Evolutionary conservation across 2,329 filamentous ascomycete genomes (phyloP).

Genomic region (Penicillium vulpinum): DNA sequence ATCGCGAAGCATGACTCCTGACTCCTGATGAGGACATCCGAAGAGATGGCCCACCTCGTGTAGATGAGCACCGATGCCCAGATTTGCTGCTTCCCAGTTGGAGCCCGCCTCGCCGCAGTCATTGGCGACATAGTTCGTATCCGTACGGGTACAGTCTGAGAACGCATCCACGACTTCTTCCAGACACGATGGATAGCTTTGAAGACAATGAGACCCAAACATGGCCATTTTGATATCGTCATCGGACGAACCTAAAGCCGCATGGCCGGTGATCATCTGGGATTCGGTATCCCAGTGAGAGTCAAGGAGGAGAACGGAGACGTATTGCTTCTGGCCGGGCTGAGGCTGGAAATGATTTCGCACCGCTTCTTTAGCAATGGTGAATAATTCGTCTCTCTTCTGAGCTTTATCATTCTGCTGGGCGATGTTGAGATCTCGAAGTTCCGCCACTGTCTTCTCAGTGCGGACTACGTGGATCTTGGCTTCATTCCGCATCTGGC

Average conservation of each 20-base stretch:
- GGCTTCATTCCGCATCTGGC: constrained; percentile 83
- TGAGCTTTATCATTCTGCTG: constrained; percentile 73
- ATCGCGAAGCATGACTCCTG: constrained; percentile 87
- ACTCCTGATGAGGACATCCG: constrained; percentile 85
- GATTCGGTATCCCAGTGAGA: constrained; percentile 77
- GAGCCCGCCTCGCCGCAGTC: constrained; percentile 84
- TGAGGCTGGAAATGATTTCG: constrained; percentile 72
- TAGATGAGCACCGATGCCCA: constrained; percentile 88
- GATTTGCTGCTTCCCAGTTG: constrained; percentile 92
- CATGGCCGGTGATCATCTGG: constrained; percentile 74
- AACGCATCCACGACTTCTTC: constrained; percentile 91
- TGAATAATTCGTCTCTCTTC: constrained; percentile 71
- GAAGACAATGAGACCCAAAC: constrained; percentile 88
- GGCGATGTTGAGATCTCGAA: constrained; percentile 73
- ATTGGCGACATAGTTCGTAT: constrained; percentile 77
- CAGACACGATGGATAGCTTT: constrained; percentile 84
- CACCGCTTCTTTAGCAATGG: constrained; percentile 75
- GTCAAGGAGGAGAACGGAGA: constrained; percentile 83
- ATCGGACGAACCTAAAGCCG: constrained; percentile 72
- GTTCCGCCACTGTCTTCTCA: constrained; percentile 80
- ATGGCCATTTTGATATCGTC: constrained; percentile 80
- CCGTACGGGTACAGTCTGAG: constrained; percentile 84
- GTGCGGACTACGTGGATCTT: constrained; percentile 82
- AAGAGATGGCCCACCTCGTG: constrained; percentile 90
- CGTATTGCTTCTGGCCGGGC: constrained; percentile 80